A percentile compares a stretch with the other conserved stretches of the same genome.
Evolutionary conservation across 257 asterid genomes (phyloP).

Genomic region (Nicotiana paniculata): DNA sequence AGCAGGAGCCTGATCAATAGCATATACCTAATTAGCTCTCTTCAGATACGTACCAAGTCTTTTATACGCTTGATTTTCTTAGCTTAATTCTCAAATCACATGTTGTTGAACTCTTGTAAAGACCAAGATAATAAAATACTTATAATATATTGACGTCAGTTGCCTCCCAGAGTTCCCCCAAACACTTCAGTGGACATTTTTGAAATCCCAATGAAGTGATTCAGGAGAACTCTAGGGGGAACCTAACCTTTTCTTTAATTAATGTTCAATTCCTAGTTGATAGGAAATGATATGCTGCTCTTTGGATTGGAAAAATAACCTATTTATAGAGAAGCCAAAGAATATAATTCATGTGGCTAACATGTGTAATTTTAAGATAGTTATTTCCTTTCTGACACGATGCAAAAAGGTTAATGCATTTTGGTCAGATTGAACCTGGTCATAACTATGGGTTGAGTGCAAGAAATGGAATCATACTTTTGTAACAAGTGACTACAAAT

Average conservation of each 20-base stretch:
- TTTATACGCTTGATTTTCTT: too few relatives aligned
- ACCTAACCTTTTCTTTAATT: conserved; percentile 17
- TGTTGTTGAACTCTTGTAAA: too few relatives aligned
- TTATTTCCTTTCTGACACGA: background rate
- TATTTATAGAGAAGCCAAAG: background rate
- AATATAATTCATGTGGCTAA: background rate
- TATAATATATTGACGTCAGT: conserved; percentile 11
- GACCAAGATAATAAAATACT: too few relatives aligned
- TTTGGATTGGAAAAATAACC: background rate
- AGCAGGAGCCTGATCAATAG: background rate
- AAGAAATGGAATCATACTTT: too few relatives aligned
- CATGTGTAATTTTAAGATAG: background rate
- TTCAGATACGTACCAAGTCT: too few relatives aligned
- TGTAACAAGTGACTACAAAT: background rate
- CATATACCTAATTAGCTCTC: too few relatives aligned
- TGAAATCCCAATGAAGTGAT: conserved; percentile 32
- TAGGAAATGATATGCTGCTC: background rate
- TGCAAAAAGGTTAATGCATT: background rate
- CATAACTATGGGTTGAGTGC: too few relatives aligned
- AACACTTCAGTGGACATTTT: conserved; percentile 45
- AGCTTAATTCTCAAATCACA: too few relatives aligned
- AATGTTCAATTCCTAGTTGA: background rate
- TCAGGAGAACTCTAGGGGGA: conserved; percentile 40
- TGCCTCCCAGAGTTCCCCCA: conserved; percentile 62
- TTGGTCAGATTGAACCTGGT: background rate